A percentile compares a stretch with the other conserved stretches of the same genome.
phyloP scores from a whole-genome alignment of 495 filamentous ascomycete species.

The Astrothelium subdiscretum region DNA sequence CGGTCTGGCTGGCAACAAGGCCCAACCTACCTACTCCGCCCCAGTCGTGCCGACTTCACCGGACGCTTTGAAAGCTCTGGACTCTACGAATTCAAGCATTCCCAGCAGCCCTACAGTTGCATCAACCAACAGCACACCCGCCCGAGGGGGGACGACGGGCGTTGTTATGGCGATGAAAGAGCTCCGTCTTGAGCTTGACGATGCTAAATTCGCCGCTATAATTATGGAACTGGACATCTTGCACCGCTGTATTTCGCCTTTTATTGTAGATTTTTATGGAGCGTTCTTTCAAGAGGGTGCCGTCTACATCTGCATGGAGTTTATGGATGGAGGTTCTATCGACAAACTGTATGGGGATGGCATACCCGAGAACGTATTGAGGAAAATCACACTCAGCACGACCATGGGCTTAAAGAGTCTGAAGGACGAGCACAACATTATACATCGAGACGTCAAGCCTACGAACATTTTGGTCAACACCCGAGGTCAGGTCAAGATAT shows the following conservation, averaged over 20 bases:
- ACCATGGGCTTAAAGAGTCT: conserved; percentile 82
- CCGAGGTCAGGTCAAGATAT: conserved; percentile 89
- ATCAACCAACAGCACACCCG: conserved; percentile 26
- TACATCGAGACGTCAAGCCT: conserved; percentile 96
- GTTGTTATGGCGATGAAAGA: conserved; percentile 99
- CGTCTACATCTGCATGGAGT: conserved; percentile 98
- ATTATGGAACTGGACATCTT: conserved; percentile 97
- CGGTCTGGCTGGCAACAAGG: conserved; percentile 54
- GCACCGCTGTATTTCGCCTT: conserved; percentile 87
- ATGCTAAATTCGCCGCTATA: conserved; percentile 91
- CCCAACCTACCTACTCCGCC: conserved; percentile 20
- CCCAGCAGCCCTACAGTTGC: conserved; percentile 15
- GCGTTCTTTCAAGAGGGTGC: conserved; percentile 99
- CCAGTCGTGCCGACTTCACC: conserved; percentile 15
- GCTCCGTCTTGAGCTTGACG: conserved; percentile 91
- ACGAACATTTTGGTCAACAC: conserved; percentile 94
- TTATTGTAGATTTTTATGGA: conserved; percentile 97
- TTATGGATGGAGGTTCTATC: conserved; percentile 98
- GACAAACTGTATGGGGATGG: conserved; percentile 94
- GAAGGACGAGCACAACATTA: conserved; percentile 99
- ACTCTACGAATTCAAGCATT: not conserved
- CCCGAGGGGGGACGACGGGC: conserved; percentile 34
- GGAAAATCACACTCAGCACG: conserved; percentile 85
- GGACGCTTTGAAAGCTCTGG: not conserved
- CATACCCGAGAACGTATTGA: conserved; percentile 76